phyloP scores from a whole-genome alignment of 768 basidiomycete species.

The Suillus luteus region DNA sequence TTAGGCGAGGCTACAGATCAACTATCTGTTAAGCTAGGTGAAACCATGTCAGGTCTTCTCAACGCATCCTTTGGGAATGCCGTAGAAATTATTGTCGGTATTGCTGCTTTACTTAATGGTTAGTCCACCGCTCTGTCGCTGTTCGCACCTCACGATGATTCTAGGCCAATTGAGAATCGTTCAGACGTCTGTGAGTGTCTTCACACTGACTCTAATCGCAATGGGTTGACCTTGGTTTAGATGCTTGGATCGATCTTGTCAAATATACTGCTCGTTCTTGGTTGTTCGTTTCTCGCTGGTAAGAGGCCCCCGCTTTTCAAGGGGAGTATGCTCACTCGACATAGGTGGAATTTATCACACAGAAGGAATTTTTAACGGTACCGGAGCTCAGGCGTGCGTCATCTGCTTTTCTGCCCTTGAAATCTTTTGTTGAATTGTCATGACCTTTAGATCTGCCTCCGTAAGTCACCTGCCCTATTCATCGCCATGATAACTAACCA shows the following conservation, averaged over 20 bases:
- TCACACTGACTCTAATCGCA: neutral
- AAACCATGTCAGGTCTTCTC: constrained; percentile 83
- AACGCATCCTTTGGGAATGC: constrained; percentile 87
- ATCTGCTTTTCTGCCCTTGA: constrained; percentile 16
- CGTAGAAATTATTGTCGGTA: constrained; percentile 87
- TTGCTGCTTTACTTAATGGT: constrained; percentile 84
- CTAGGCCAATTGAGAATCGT: constrained; percentile 83
- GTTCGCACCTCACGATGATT: constrained; percentile 13
- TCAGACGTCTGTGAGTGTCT: constrained; percentile 73
- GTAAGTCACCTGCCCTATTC: constrained; percentile 28
- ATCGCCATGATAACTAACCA: neutral
- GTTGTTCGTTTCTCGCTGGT: constrained; percentile 89
- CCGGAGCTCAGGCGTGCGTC: constrained; percentile 83
- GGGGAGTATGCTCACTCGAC: neutral
- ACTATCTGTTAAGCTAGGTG: constrained; percentile 74
- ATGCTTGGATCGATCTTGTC: constrained; percentile 92
- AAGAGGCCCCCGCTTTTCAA: constrained; percentile 11
- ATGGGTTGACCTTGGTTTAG: constrained; percentile 36
- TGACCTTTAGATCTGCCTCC: constrained; percentile 36
- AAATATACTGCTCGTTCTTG: constrained; percentile 87
- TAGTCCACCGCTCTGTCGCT: constrained; percentile 2
- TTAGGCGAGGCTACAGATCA: constrained; percentile 84
- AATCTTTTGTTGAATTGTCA: constrained; percentile 3
- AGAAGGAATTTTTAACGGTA: constrained; percentile 77
- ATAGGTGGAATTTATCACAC: constrained; percentile 63